Base-by-base conservation (phyloP, 1,284 basidiomycete species). In the Boletus semigastroideus region DNA sequence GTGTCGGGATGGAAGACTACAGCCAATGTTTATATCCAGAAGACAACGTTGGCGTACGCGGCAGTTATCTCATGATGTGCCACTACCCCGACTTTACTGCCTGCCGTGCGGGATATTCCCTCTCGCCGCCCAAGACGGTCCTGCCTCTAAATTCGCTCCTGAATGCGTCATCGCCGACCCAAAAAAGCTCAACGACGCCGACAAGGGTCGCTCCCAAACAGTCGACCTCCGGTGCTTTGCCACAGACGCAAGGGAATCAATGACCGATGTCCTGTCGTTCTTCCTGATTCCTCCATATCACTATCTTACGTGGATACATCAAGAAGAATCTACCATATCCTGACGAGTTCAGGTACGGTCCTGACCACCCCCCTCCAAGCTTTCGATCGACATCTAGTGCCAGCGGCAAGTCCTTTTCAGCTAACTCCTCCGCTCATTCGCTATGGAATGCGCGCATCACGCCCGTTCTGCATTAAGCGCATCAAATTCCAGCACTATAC, bases 1-100 rank as follows among this genome's bases (percentile, higher is more conserved):
- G 92, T 42, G 83, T 88, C 65, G 90, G 90, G 17, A 84, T 84
- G 66, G 86, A 90, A 46, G 92, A 94, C 68, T 91, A 90, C 64
- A 80, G 84, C 49, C 86, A 89, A 48, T 79, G 82, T 37, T 73
- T 95, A 41, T 84, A 85, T 58, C 86, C 90, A 16, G 89, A 92
- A 70, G 90, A 92, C 70, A 84, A 86, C 56, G 75, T 93, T 55
- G 80, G 86, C 49, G 72, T 83, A 14, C 75, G 78, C 40, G 82
- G 81, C 45, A 74, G 62, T 57, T 90, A 87, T 69, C 78, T 92
- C 61, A 87, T 92, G 74, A 84, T 88, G 62, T 82, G 87, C 55
- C 83, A 83, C 52, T 89, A 83, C 65, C 82, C 86, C 48, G 79
- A 85, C 53, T 89, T 78, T 62, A 83, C 84, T n/a, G 65, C 75